phyloP scores from a whole-genome alignment of 768 basidiomycete genomes.

The Amyloporia xantha region DNA sequence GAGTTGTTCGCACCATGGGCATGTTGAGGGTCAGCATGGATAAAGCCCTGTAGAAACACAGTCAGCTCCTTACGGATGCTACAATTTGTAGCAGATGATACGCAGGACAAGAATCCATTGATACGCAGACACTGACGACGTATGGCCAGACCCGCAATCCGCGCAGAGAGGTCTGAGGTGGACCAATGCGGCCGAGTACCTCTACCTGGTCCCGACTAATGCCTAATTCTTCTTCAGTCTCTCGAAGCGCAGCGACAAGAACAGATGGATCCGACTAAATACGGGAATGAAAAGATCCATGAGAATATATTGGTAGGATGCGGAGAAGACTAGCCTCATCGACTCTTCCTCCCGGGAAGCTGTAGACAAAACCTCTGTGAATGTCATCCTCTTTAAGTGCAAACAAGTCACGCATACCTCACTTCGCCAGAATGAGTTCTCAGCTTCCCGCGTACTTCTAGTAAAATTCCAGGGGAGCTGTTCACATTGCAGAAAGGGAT shows the following conservation, averaged over 20 bases:
- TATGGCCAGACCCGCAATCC: conserved; percentile 71
- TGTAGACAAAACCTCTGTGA: conserved; percentile 22
- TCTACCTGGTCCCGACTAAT: conserved; percentile 54
- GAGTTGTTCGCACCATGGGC: no score
- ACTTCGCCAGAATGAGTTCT: conserved; percentile 77
- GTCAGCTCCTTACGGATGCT: neutral
- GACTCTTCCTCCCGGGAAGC: conserved; percentile 71
- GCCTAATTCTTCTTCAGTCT: conserved; percentile 71
- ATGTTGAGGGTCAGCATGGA: conserved; percentile 13
- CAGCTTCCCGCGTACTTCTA: conserved; percentile 62
- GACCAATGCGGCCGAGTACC: conserved; percentile 57
- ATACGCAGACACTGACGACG: conserved; percentile 70
- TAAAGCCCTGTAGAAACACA: conserved; percentile 21
- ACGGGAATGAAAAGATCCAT: conserved; percentile 2
- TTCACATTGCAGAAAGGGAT: conserved; percentile 75
- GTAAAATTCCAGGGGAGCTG: conserved; percentile 56
- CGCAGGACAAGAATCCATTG: no score
- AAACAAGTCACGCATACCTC: conserved; percentile 40
- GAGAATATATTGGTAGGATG: neutral
- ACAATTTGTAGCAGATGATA: neutral
- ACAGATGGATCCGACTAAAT: conserved; percentile 38
- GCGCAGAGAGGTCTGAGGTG: conserved; percentile 49
- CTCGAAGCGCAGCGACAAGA: conserved; percentile 55
- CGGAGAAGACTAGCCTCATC: conserved; percentile 44
- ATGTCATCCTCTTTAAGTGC: neutral